Evolutionary conservation across 768 basidiomycete genomes (phyloP), one percentile per base, ranked within the genome.

Genomic region (Suillus subaureus): DNA sequence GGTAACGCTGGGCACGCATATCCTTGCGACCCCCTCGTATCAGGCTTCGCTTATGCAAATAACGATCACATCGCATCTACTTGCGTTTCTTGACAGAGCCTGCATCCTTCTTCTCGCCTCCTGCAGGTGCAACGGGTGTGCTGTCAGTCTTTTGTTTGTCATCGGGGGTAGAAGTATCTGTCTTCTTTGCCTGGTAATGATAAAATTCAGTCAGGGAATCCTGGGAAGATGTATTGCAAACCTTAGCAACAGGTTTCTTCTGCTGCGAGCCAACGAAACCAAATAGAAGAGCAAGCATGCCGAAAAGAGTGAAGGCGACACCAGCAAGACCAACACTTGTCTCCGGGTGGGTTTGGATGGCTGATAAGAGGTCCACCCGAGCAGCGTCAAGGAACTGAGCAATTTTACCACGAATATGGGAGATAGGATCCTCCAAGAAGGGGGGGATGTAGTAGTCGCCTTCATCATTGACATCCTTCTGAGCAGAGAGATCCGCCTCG

Each of bases 341-440:
- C 79, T 96, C 91, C 56, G 96, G 96, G 74, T 96, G 89, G 45
- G 90, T 82, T 83, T 91, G 93, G 85, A 98, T 85, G 49, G 97
- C 96, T 31, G 78, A 77, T 61, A 94, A 72, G 33, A 94, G 96
- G 77, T 97, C 89, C 55, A 84, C 76, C 75, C 88, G 88, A 69
- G 87, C 91, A 66, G 87, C 81, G 58, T 92, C 91, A 68, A 96
- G 78, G 85, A 99, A 99, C 61, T 83, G 82, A 72, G 90, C 82
- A 55, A 90, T 85, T 80, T 90, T 90, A 71, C 83, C 80, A 75
- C 94, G 92, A 73, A 95, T 83, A 42, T 60, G 40, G 18, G 40
- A 39, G 12, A 60, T 40, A 42, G 58, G 93, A 71, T 94, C 91
- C 42, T 87, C 83, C 75, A 85, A 81, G 82, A 92, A 92, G 26